phyloP scores from a whole-genome alignment of 306 rosid genomes.

The Quercus gilva region DNA sequence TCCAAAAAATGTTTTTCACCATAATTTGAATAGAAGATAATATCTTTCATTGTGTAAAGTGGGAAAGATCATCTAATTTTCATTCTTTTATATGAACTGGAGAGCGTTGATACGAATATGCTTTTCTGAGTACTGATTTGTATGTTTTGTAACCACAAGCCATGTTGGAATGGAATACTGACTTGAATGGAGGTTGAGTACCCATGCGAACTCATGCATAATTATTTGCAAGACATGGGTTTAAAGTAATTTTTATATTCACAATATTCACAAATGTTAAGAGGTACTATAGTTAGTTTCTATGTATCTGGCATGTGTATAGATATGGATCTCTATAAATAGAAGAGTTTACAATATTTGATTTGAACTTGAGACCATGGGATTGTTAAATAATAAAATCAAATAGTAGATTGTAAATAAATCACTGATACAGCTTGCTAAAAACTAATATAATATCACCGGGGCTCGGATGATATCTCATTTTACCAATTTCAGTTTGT shows the following conservation, averaged over 20 bases:
- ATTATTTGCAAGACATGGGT: not conserved
- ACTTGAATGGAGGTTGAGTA: not conserved
- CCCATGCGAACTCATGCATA: not conserved
- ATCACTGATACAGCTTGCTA: not conserved
- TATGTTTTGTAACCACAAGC: not conserved
- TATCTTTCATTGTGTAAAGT: not conserved
- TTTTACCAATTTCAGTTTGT: not conserved
- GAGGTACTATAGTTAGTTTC: not conserved
- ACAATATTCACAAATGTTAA: not conserved
- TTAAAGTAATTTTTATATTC: not conserved
- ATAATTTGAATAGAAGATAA: not conserved
- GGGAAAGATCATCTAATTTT: not conserved
- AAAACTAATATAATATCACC: not conserved
- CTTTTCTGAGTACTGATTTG: not conserved
- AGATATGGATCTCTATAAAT: not conserved
- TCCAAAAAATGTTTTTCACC: not conserved
- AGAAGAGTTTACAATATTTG: not conserved
- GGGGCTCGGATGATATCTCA: too few relatives aligned
- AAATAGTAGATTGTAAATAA: not conserved
- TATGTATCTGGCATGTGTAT: not conserved
- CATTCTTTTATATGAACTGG: not conserved
- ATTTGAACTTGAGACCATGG: not conserved
- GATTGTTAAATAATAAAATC: not conserved
- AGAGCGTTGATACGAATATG: not conserved
- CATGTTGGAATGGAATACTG: not conserved